Evolutionary conservation across 805 yeast genomes (phyloP).

Genomic region (Yarrowia sp.): DNA sequence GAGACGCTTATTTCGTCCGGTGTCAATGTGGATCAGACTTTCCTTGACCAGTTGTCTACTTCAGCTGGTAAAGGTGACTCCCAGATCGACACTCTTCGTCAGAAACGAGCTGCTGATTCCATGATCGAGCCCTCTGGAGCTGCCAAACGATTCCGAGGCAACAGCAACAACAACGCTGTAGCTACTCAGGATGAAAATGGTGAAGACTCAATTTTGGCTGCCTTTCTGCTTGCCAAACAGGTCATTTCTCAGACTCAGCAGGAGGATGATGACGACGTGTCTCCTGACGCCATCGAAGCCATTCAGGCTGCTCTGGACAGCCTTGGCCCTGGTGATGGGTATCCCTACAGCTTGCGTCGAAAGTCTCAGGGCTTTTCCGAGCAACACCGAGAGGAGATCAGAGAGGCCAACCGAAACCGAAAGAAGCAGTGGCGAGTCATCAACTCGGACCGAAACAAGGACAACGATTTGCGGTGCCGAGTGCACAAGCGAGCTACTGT

Average conservation of each 20-base stretch:
- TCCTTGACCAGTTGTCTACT: slow-evolving; percentile 15
- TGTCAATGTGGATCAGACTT: slow-evolving; percentile 15
- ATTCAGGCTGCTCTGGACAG: slow-evolving; percentile 33
- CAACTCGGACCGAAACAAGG: slow-evolving; percentile 77
- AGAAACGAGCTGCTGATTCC: slow-evolving; percentile 2
- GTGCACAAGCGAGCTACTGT: slow-evolving; percentile 68
- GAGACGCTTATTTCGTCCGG: slow-evolving; percentile 19
- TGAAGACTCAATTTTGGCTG: slow-evolving; percentile 36
- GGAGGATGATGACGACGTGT: slow-evolving; percentile 17
- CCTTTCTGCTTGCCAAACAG: slow-evolving; percentile 40
- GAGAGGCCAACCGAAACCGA: slow-evolving; percentile 69
- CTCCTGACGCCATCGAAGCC: slow-evolving; percentile 34
- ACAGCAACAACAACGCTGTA: background rate
- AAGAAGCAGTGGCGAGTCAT: slow-evolving; percentile 82
- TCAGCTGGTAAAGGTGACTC: slow-evolving; percentile 10
- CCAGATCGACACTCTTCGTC: slow-evolving; percentile 5
- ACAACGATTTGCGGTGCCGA: slow-evolving; percentile 79
- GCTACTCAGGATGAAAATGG: slow-evolving; percentile 1
- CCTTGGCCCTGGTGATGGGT: background rate
- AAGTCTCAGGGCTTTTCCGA: slow-evolving; percentile 32
- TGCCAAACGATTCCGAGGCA: background rate
- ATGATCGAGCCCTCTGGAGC: slow-evolving; percentile 17
- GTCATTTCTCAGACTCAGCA: slow-evolving; percentile 33
- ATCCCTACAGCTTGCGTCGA: background rate
- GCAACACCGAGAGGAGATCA: slow-evolving; percentile 52